These are phyloP conservation scores for Cairneyella variabilis DNA, from an alignment of 495 filamentous ascomycete genomes.

Conservation along the genomic window DNA sequence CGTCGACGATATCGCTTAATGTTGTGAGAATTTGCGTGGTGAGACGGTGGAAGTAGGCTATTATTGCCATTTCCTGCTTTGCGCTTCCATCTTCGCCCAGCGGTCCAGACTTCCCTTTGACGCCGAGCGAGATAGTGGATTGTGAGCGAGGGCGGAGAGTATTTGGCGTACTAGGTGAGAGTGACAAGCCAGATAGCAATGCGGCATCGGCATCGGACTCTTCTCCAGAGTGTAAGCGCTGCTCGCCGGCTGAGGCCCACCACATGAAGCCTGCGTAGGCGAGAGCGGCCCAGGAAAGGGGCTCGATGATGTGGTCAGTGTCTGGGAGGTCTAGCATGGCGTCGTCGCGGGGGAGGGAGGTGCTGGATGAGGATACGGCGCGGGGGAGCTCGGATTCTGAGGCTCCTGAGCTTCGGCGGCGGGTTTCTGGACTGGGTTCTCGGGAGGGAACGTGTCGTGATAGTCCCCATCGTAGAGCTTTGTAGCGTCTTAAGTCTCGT, in stretches of 20 bases:
- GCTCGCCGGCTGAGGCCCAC: constrained; percentile 96
- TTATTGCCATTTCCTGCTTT: constrained; percentile 63
- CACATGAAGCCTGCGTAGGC: constrained; percentile 93
- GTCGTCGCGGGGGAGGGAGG: constrained; percentile 37
- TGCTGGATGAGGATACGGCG: constrained; percentile 24
- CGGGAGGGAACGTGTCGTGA: constrained; percentile 33
- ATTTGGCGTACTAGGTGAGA: constrained; percentile 26
- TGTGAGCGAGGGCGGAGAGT: constrained; percentile 26
- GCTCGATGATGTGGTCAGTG: constrained; percentile 61
- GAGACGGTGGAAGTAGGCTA: constrained; percentile 88
- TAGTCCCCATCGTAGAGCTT: constrained; percentile 64
- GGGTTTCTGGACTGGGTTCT: constrained; percentile 14
- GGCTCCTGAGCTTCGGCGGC: constrained; percentile 3
- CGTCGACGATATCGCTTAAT: constrained; percentile 64
- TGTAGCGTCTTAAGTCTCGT: constrained; percentile 79
- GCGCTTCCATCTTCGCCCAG: constrained; percentile 29
- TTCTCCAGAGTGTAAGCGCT: constrained; percentile 50
- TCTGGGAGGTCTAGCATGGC: constrained; percentile 25
- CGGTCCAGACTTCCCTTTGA: constrained; percentile 2
- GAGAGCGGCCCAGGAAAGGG: constrained; percentile 81
- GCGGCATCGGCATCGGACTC: constrained; percentile 44
- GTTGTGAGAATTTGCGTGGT: constrained; percentile 68
- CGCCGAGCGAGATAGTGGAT: constrained; percentile 26
- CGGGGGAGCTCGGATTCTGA: constrained; percentile 26
- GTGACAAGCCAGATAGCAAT: constrained; percentile 41